A percentile compares a stretch with the other conserved stretches of the same genome.
Evolutionary conservation across 176 grass and related monocot genomes (phyloP).

Genomic region (Panicum miliaceum): DNA sequence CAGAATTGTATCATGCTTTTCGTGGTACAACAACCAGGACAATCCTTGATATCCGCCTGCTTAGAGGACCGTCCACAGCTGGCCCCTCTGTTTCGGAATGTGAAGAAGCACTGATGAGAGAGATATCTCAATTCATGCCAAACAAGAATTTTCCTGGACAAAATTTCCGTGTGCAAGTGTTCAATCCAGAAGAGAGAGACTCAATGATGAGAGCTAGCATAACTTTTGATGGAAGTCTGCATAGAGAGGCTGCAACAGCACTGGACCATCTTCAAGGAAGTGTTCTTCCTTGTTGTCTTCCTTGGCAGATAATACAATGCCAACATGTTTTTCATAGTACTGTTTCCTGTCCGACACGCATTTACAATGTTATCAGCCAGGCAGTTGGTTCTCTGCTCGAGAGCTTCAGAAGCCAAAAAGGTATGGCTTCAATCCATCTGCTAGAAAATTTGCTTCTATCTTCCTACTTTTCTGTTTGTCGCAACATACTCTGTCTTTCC

Average conservation of each 20-base stretch:
- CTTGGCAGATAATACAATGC: constrained; percentile 92
- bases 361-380: constrained; percentile 73
- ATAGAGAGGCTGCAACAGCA: constrained; percentile 86
- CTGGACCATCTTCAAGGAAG: constrained; percentile 80
- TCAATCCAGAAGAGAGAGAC: constrained; percentile 63
- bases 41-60: constrained; percentile 67
- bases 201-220: constrained; percentile 68
- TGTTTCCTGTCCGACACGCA: constrained; percentile 61
- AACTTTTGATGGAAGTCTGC: constrained; percentile 82
- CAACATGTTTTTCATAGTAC: constrained; percentile 86
- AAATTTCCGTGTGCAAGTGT: constrained; percentile 78
- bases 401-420: constrained; percentile 65
- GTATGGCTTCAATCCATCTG: constrained; percentile 44
- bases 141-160: constrained; percentile 70
- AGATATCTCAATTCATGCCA: constrained; percentile 79
- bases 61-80: constrained; percentile 44
- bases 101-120: constrained; percentile 67
- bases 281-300: constrained; percentile 61
- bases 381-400: constrained; percentile 62
- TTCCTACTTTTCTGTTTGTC: constrained; percentile 9
- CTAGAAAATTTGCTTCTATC: constrained; percentile 28
- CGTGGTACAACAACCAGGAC: constrained; percentile 49
- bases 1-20: constrained; percentile 75
- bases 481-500: background rate
- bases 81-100: constrained; percentile 46